Evolutionary conservation across 306 rosid species (phyloP), one percentile per base, ranked within the genome.

Genomic region (Prunus kanzakura): DNA sequence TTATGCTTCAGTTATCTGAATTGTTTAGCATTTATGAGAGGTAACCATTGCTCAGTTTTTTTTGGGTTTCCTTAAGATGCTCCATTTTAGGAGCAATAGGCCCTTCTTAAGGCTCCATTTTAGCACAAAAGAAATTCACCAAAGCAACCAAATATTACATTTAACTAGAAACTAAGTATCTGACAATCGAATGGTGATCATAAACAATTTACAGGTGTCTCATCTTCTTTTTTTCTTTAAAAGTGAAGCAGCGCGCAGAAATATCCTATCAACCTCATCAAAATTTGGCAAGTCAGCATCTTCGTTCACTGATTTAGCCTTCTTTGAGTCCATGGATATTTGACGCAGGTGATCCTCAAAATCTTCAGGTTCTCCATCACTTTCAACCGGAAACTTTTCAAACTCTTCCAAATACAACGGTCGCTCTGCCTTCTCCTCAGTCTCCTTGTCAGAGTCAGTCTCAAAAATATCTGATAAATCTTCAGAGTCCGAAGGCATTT

Each of bases 381-480:
- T 86, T 71, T 80, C 84, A 47, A 49, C 79, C 12, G 88, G 87
- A 76, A 95, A 89, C 23, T 88, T 90, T 80, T 88, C 87, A 35
- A 95, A 95, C 77, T 84, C 84, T 19, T 89, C 88, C 93, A 95
- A 69, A 80, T 85, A 95, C 76, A 95, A 97, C 76, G 92, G 93
- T 69, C 80, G 81, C 64, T 87, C 82, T 57, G 60, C 86, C 66
- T 86, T 86, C 76, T 64, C 80, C 52, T 72, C 81, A 22, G 73
- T 49, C 66, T 93, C 90, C 29, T 76, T 47, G 46, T 91, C 97
- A 6, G 90, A 83, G 49, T 95, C 97, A 11, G 93, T 88, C 79
- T 86, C 89, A 71, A 91, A 95, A 30, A 95, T 79, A 78, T 92
- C 97, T 3, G 96, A 89, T 49, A 92, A 82, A 60, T 81, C 86